These are phyloP conservation scores for Naumovozyma castellii DNA, from an alignment of 805 yeast genomes.

Conservation along the genomic window DNA sequence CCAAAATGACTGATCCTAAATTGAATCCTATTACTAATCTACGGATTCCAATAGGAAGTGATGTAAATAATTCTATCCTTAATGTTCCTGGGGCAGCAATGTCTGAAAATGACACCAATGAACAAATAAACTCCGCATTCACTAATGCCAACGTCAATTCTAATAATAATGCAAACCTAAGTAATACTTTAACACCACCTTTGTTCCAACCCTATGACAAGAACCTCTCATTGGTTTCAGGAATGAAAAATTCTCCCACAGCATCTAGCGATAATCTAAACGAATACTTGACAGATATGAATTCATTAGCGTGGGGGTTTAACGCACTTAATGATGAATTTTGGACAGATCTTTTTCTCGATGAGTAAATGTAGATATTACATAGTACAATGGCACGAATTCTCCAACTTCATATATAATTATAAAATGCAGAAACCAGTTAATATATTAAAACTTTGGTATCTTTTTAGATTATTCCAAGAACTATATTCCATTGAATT, in stretches of 20 bases:
- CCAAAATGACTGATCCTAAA: background rate
- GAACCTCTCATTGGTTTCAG: background rate
- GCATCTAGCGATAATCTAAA: constrained; percentile 26
- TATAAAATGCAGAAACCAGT: background rate
- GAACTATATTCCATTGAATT: no score
- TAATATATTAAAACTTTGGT: no score
- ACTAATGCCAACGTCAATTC: background rate
- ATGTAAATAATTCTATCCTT: background rate
- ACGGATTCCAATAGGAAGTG: no score
- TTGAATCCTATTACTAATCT: no score
- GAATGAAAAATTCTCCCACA: constrained; percentile 29
- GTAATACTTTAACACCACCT: background rate
- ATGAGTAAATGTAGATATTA: constrained; percentile 10
- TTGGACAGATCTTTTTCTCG: constrained; percentile 45
- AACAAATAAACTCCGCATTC: background rate
- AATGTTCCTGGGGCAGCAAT: background rate
- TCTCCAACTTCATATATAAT: background rate
- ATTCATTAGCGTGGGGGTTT: constrained; percentile 39
- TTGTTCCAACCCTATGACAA: background rate
- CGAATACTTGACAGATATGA: constrained; percentile 27
- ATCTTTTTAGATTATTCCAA: background rate
- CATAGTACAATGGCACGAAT: background rate
- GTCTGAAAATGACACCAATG: background rate
- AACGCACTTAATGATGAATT: constrained; percentile 59
- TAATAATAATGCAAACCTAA: background rate